A percentile compares a stretch with the other conserved stretches of the same genome.
Evolutionary conservation across 305 asterid species (phyloP).

Genomic region (Solanum hybrid): DNA sequence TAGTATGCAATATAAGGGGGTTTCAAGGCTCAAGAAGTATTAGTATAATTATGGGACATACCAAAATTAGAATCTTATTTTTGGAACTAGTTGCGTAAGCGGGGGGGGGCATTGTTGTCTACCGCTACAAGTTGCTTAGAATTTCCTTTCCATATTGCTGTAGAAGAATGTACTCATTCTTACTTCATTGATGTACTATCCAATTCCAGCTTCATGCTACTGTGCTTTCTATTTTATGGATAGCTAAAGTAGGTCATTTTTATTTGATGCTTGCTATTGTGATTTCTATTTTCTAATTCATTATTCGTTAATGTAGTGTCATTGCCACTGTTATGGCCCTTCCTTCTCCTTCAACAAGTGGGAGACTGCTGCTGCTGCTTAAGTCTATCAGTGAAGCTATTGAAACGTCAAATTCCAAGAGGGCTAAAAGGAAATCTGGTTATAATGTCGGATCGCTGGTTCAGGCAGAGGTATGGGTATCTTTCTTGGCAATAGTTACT

Average conservation of each 20-base stretch:
- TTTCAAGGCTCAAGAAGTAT: not conserved
- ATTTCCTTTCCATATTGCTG: not conserved
- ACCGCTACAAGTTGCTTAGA: not conserved
- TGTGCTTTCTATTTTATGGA: not conserved
- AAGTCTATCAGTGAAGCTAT: slow-evolving; percentile 44
- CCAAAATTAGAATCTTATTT: not conserved
- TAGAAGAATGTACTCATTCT: not conserved
- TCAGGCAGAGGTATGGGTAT: slow-evolving; percentile 64
- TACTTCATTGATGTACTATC: not conserved
- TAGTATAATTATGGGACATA: not conserved
- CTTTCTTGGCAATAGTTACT: not conserved
- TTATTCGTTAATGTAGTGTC: slow-evolving; percentile 38
- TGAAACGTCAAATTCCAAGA: slow-evolving; percentile 64
- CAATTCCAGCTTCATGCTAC: not conserved
- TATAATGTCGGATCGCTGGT: slow-evolving; percentile 68
- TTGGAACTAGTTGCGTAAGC: not conserved
- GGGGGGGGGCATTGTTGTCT: not conserved
- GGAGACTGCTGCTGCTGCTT: slow-evolving; percentile 72
- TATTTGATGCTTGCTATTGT: not conserved
- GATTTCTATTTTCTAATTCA: not conserved
- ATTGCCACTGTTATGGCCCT: slow-evolving; percentile 64
- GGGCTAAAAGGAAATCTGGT: slow-evolving; percentile 60
- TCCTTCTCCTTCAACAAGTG: slow-evolving; percentile 64
- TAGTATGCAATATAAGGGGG: not conserved
- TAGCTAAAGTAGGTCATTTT: not conserved